Evolutionary conservation across 23 red algal species (phyloP), one percentile per base, ranked within the genome.

Genomic region (Gracilaria gracilis): DNA sequence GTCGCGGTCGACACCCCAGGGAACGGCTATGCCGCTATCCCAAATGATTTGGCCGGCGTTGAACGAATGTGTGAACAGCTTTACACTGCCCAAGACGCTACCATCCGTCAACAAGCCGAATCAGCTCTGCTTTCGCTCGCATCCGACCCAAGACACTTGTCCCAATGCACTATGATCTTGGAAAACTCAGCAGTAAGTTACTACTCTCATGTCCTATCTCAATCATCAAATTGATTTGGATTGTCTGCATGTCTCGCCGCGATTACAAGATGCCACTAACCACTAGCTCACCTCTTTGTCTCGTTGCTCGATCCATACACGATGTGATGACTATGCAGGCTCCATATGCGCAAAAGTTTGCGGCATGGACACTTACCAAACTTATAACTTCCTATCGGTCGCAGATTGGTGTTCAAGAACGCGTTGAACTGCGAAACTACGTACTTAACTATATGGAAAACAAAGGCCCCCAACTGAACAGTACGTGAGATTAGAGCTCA

Each of bases 361-460:
- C 94, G 12, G 75, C 80, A 33, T 92, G 84, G 88, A 70, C 71
- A 58, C 85, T 96, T 55, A 88, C 79, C 12, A 90, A 96, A 76
- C 83, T 96, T 48, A 81, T 93, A 48, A 93, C 88, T 36, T 61
- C 67, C 23, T 82, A 92, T 51, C 87, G 94, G 87, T 37, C 88
- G 31, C 82, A 83, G 35, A 83, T 96, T 78, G 83, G 69, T 19
- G 48, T 57, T 14, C 79, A 79, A 48, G 88, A 91, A 66, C 88
- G 94, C n/a, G 88, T 96, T 19, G 76, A 96, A 67, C 71, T 96
- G 71, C 86, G 88, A 44, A 91, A 96, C 55, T 96, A 90, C 77
- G 75, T 93, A 25, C 82, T 93, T 27, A 86, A 86, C 74, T 93
- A 90, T 44, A 73, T 96, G 47, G 94, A 80, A 36, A 85, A 92